Evolutionary conservation across 2,329 filamentous ascomycete species (phyloP), one percentile per base, ranked within the genome.

Genomic region (Diaporthe amygdali): DNA sequence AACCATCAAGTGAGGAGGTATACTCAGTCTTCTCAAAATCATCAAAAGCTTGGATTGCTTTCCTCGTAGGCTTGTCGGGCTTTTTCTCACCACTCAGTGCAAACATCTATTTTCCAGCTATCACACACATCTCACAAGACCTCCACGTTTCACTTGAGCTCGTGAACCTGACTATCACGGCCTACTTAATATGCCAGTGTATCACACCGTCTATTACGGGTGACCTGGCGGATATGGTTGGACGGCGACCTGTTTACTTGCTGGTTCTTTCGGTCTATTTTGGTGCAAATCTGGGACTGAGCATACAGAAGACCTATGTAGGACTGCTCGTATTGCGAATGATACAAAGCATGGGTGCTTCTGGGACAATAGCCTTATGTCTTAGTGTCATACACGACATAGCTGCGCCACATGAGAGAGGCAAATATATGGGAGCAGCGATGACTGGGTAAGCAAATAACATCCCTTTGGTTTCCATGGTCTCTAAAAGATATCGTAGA

Each of bases 141-240:
- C 27, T 52, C 15, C 49, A 27, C 1, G 25, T 52, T 30, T 52
- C 49, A 32, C 49, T 52, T 52, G 49, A 52, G 49, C 49, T 52
- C 20, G 49, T 52, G 3, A 52, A 52, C 10, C 15, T 52, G 5
- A 52, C 49, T 4, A 52, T 52, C 17, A 32, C 49, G 49, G 49
- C 49, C 17, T 52, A 52, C 9, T n/a, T n/a, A n/a, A n/a, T 52
- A 20, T 52, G 49, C 27, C 49, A 52, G 25, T 52, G 49, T 52
- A 52, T 52, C 8, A 52, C 49, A 52, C 25, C 49, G 2, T 52
- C 49, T 8, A n/a, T 52, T 27, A 52, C 49, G 2, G 49, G 49
- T 2, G 69, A 51, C 66, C 68, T 64, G 71, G 72, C 67, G 69
- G 73, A 70, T 68, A 69, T 55, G 70, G 68, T 63, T 70, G 73